Conservation (phyloP, 257 asterid genomes). For the Leptodermis oblonga region DNA sequence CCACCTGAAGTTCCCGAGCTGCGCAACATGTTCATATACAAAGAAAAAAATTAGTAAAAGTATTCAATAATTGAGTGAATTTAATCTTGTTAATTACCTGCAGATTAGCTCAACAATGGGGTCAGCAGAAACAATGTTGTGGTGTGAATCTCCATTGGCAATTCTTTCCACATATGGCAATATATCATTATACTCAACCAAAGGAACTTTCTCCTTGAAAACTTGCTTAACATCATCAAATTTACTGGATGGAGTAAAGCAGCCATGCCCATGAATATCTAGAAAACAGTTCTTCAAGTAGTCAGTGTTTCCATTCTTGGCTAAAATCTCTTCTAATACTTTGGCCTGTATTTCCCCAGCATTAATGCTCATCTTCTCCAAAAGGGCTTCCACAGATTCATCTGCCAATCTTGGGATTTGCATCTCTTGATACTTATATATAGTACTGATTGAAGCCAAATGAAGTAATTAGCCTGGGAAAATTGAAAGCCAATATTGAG, state of each 20-base stretch:
- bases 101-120: not conserved
- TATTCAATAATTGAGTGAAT: too few relatives aligned
- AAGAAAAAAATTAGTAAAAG: too few relatives aligned
- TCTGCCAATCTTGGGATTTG: not conserved
- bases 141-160: not conserved
- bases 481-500: too few relatives aligned
- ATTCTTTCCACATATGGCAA: not conserved
- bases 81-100: not conserved
- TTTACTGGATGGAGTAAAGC: not conserved
- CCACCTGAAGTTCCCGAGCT: slow-evolving; percentile 13
- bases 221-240: not conserved
- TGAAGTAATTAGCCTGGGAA: too few relatives aligned
- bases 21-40: not conserved
- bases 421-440: not conserved
- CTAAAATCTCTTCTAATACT: slow-evolving; percentile 8
- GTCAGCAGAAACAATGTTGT: not conserved
- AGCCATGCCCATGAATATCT: not conserved
- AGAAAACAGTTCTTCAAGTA: slow-evolving; percentile 1
- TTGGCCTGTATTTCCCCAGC: not conserved
- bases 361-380: slow-evolving; percentile 5
- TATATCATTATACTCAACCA: not conserved
- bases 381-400: not conserved
- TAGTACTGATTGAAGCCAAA: too few relatives aligned
- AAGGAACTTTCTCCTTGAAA: not conserved
- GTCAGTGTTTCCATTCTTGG: slow-evolving; percentile 12